Conservation (phyloP, 192 early-diverging fungal genomes). For the Physocladia obscura region DNA sequence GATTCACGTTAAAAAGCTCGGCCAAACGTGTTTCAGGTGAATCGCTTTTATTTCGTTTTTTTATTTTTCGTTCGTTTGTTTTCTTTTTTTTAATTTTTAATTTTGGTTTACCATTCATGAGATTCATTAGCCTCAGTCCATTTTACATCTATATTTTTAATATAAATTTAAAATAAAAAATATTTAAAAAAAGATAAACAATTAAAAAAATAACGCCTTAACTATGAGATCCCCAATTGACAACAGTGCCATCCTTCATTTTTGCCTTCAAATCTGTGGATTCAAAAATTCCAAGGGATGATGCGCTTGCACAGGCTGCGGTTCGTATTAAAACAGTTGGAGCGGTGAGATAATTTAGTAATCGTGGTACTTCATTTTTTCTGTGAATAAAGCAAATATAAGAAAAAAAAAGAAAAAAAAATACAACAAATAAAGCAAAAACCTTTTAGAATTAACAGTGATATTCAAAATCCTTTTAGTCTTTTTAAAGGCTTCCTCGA, state of each 20-base stretch:
- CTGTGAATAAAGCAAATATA: background rate
- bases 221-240: slow-evolving; percentile 61
- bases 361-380: slow-evolving; percentile 71
- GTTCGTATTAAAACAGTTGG: slow-evolving; percentile 79
- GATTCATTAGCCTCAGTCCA: too few relatives aligned
- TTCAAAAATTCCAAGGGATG: slow-evolving; percentile 67
- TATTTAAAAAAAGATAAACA: background rate
- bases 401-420: background rate
- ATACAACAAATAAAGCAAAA: background rate
- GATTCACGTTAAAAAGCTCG: slow-evolving; percentile 82
- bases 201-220: background rate
- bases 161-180: too few relatives aligned
- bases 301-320: slow-evolving; percentile 74
- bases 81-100: too few relatives aligned
- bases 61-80: too few relatives aligned
- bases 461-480: slow-evolving; percentile 77
- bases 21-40: slow-evolving; percentile 56
- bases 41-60: too few relatives aligned
- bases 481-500: slow-evolving; percentile 67
- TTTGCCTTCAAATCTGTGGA: slow-evolving; percentile 70
- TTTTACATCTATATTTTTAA: too few relatives aligned
- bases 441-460: slow-evolving; percentile 65
- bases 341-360: slow-evolving; percentile 76
- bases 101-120: too few relatives aligned
- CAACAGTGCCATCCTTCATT: slow-evolving; percentile 62